These are phyloP conservation scores for Paracamarosporium sp. DNA, from an alignment of 2,329 filamentous ascomycete genomes.

Conservation along the genomic window DNA sequence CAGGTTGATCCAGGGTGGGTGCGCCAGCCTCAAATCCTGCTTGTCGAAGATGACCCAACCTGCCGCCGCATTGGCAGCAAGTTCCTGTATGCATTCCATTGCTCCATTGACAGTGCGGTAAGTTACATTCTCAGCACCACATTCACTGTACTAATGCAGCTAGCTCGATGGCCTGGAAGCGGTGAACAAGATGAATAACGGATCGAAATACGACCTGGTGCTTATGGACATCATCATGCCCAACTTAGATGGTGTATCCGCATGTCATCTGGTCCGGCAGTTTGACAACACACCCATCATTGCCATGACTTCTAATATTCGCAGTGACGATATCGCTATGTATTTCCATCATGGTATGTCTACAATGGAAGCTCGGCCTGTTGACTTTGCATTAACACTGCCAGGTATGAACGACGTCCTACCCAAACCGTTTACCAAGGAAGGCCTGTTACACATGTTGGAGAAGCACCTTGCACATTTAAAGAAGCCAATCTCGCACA, in stretches of 20 bases:
- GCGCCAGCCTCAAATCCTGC: conserved; percentile 76
- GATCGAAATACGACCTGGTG: conserved; percentile 68
- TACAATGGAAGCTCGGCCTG: not conserved
- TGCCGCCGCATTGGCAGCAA: conserved; percentile 72
- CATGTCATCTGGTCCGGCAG: conserved; percentile 90
- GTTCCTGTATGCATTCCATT: conserved; percentile 70
- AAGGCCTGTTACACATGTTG: conserved; percentile 79
- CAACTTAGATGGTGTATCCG: conserved; percentile 90
- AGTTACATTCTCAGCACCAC: conserved; percentile 34
- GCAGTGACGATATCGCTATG: conserved; percentile 93
- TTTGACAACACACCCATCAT: conserved; percentile 88
- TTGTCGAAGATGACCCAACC: conserved; percentile 83
- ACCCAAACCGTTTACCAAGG: conserved; percentile 93
- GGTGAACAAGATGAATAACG: conserved; percentile 79
- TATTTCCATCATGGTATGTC: conserved; percentile 93
- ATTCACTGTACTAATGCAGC: conserved; percentile 30
- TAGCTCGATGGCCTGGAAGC: conserved; percentile 89
- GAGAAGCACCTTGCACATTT: conserved; percentile 88
- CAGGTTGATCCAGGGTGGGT: conserved; percentile 70
- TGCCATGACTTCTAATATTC: conserved; percentile 98
- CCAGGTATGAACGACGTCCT: conserved; percentile 96
- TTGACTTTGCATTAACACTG: conserved; percentile 30
- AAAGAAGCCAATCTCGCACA: conserved; percentile 65
- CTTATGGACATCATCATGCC: conserved; percentile 86
- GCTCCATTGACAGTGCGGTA: conserved; percentile 68